Conservation (phyloP, 768 basidiomycete genomes). For the Lyophyllum decastes region DNA sequence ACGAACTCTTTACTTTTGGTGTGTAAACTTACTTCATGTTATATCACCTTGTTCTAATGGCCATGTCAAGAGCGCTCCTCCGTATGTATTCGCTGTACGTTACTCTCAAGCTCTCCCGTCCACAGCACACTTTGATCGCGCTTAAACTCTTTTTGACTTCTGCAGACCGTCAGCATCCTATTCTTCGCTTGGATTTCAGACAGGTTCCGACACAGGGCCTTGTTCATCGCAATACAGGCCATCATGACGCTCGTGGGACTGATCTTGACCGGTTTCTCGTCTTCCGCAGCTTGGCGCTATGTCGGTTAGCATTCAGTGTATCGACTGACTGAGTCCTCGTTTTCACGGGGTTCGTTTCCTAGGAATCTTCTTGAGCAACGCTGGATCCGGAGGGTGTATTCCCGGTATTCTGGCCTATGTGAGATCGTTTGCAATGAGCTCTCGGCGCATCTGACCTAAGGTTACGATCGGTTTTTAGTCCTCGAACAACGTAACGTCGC, state of each 20-base stretch:
- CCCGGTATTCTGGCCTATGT: conserved; percentile 54
- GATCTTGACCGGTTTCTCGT: conserved; percentile 39
- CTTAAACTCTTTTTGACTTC: conserved; percentile 5
- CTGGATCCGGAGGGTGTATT: conserved; percentile 46
- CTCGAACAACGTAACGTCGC: conserved; percentile 50
- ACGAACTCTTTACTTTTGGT: conserved; percentile 44
- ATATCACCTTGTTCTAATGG: neutral
- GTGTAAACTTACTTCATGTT: conserved; percentile 8
- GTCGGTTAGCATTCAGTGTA: conserved; percentile 30
- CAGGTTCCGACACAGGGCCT: conserved; percentile 40
- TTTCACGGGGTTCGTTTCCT: conserved; percentile 4
- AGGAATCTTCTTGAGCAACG: conserved; percentile 49
- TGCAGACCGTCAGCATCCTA: conserved; percentile 39
- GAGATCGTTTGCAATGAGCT: conserved; percentile 17
- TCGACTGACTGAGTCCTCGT: neutral
- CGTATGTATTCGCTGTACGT: conserved; percentile 48
- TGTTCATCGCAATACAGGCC: conserved; percentile 43
- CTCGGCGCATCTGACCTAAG: conserved; percentile 1
- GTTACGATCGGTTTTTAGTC: conserved; percentile 27
- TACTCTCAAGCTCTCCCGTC: neutral
- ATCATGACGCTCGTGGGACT: conserved; percentile 43
- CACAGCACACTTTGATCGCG: conserved; percentile 1
- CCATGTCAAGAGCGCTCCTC: conserved; percentile 43
- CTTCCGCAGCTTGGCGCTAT: conserved; percentile 39
- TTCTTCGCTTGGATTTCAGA: conserved; percentile 51